Percentiles rank a stretch among this genome's conserved stretches.
These are phyloP conservation scores for Pseudohyphozyma bogoriensis DNA, from an alignment of 768 basidiomycete species.

Conservation along the genomic window DNA sequence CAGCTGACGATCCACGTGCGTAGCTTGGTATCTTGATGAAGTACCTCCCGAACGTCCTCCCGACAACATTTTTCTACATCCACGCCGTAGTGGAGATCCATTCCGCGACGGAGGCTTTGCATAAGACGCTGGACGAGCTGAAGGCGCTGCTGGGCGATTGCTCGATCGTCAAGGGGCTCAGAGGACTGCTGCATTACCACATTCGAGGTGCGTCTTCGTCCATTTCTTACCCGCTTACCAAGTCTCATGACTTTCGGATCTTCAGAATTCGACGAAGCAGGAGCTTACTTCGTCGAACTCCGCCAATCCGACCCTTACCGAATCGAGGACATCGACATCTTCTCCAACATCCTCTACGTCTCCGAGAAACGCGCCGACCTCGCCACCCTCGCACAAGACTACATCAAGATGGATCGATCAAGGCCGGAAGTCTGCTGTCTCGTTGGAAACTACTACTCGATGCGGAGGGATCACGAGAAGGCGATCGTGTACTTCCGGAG, in stretches of 20 bases:
- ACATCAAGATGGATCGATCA: slow-evolving; percentile 77
- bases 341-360: slow-evolving; percentile 93
- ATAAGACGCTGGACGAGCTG: slow-evolving; percentile 68
- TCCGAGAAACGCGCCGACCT: slow-evolving; percentile 79
- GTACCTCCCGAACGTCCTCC: slow-evolving; percentile 47
- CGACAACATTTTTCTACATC: slow-evolving; percentile 68
- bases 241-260: neutral
- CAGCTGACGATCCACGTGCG: neutral
- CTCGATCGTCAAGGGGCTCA: slow-evolving; percentile 58
- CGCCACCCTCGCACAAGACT: slow-evolving; percentile 83
- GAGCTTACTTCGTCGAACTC: slow-evolving; percentile 73
- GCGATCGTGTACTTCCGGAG: slow-evolving; percentile 90
- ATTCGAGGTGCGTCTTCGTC: slow-evolving; percentile 65
- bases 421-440: slow-evolving; percentile 93
- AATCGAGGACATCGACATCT: slow-evolving; percentile 89
- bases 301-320: slow-evolving; percentile 71
- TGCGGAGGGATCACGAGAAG: slow-evolving; percentile 86
- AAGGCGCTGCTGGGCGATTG: slow-evolving; percentile 62
- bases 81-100: slow-evolving; percentile 83
- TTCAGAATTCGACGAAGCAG: slow-evolving; percentile 78
- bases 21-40: slow-evolving; percentile 42
- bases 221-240: neutral
- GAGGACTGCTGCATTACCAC: slow-evolving; percentile 80
- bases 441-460: slow-evolving; percentile 94
- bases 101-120: slow-evolving; percentile 74